Conservation (phyloP, 495 filamentous ascomycete species). For the Xylaria venustula region DNA sequence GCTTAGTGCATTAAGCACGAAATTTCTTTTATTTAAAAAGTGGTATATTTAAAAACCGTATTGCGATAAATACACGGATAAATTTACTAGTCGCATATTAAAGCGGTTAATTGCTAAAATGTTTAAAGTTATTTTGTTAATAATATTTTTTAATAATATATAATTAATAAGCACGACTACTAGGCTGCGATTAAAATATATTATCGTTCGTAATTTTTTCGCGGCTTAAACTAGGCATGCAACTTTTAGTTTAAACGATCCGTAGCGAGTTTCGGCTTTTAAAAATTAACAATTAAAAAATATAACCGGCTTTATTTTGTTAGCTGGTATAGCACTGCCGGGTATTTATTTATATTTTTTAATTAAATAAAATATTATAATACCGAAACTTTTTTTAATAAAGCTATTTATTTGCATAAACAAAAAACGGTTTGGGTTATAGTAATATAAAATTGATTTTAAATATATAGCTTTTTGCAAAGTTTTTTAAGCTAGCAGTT, state of each 20-base stretch:
- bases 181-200: not conserved
- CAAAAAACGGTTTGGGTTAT: not conserved
- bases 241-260: not conserved
- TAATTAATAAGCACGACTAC: not conserved
- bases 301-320: not conserved
- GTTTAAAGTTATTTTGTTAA: not conserved
- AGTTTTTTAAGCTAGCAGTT: not conserved
- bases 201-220: not conserved
- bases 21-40: no score
- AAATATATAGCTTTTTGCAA: not conserved
- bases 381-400: not conserved
- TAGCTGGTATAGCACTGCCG: not conserved
- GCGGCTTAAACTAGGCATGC: not conserved
- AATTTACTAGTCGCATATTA: no score
- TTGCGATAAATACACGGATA: no score
- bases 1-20: no score
- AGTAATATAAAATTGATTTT: not conserved
- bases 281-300: not conserved
- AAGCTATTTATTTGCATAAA: not conserved
- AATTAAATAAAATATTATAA: not conserved
- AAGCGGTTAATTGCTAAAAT: no score
- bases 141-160: not conserved
- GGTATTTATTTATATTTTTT: not conserved
- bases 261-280: not conserved
- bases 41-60: no score